Evolutionary conservation across 257 asterid genomes (phyloP), one percentile per base, ranked within the genome.

Genomic region (Capsicum pubescens): DNA sequence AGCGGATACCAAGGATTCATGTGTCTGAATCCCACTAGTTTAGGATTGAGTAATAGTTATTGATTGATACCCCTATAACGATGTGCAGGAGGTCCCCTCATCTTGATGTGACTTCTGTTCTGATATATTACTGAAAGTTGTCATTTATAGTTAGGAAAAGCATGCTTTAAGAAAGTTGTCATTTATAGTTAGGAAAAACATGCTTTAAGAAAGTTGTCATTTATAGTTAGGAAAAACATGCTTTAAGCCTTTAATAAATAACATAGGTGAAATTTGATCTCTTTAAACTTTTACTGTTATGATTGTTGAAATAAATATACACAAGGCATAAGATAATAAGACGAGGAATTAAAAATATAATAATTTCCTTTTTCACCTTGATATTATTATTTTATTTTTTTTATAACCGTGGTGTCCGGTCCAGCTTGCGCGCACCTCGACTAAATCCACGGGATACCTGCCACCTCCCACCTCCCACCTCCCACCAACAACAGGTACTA

Each of bases 11-110:
- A 46, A 44, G 36, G 3, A 71, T 71, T 42, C 79, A 44, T n/a
- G 57, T 71, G 39, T 69, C 78, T 39, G 32, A 69, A 42, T 69
- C 78, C 78, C 8, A 39, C 78, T 16, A 39, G 55, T 69, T 69
- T 69, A 39, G 78, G 55, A 46, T 71, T n/a, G 36, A 71, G 79
- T 44, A 71, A 46, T n/a, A 71, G 58, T 71, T 71, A 71, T 70
- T 44, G 36, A 46, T 46, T 71, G 57, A n/a, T 9, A 71, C 57
- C 35, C 9, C 46, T 64, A 0, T 71, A 46, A 46, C 6, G 5
- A 46, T 5, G 16, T 17, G 79, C 52, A 70, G 79, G 79, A 71
- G 36, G 57, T 71, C 16, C 79, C 35, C 57, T 71, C 79, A 71
- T 71, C 79, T 71, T 44, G 79, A 46, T 46, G 79, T 71, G 57